Evolutionary conservation across 176 grass and related monocot genomes (phyloP).

Genomic region (Musa acuminata): DNA sequence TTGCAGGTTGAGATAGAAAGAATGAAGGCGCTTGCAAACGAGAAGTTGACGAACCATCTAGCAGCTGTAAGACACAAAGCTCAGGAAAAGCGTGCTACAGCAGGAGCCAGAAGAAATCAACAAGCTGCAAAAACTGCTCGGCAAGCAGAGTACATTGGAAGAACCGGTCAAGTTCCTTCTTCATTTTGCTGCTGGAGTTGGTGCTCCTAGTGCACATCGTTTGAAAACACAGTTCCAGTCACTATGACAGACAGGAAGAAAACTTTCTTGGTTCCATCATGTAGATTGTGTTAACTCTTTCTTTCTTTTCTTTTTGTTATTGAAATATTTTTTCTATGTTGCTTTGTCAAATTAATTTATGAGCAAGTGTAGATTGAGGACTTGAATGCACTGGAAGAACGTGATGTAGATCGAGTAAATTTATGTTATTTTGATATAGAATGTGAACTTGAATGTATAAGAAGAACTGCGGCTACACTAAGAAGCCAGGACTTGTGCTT

Average conservation of each 20-base stretch:
- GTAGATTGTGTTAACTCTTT: too few relatives aligned
- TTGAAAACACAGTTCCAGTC: not conserved
- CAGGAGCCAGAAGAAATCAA: constrained; percentile 41
- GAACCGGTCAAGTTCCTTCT: constrained; percentile 57
- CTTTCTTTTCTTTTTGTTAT: too few relatives aligned
- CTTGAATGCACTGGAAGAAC: too few relatives aligned
- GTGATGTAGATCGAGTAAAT: too few relatives aligned
- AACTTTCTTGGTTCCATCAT: constrained; percentile 19
- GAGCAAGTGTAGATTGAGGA: too few relatives aligned
- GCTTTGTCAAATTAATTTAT: too few relatives aligned
- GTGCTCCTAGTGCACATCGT: constrained; percentile 35
- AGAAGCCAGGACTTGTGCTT: too few relatives aligned
- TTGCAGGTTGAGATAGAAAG: constrained; percentile 74
- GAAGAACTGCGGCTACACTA: too few relatives aligned
- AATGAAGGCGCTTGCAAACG: constrained; percentile 64
- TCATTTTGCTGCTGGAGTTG: constrained; percentile 64
- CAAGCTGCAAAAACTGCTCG: constrained; percentile 47
- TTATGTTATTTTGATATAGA: too few relatives aligned
- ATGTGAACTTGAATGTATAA: too few relatives aligned
- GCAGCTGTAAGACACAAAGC: constrained; percentile 55
- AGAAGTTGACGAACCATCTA: constrained; percentile 69
- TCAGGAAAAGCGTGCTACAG: constrained; percentile 47
- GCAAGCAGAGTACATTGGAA: constrained; percentile 78
- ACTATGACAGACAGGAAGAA: not conserved
- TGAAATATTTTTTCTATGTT: too few relatives aligned